A percentile compares a stretch with the other conserved stretches of the same genome.
Conservation (phyloP, 2,329 filamentous ascomycete genomes). For the Zymoseptoria tritici region DNA sequence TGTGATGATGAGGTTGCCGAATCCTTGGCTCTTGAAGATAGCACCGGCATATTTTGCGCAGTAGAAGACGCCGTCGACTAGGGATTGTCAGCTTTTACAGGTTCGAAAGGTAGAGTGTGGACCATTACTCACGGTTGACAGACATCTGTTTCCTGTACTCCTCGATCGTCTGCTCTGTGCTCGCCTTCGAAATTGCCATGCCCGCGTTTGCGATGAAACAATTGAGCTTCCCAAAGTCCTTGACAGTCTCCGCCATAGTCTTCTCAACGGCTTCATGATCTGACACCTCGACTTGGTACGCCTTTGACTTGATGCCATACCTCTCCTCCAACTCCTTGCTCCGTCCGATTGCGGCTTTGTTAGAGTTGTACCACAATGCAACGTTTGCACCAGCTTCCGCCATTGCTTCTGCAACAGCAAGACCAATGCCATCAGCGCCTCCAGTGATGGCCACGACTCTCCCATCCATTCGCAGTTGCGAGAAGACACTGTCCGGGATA, state of each 20-base stretch:
- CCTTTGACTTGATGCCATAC: conserved; percentile 20
- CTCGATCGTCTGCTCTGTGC: conserved; percentile 47
- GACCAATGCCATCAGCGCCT: conserved; percentile 74
- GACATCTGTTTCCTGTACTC: conserved; percentile 48
- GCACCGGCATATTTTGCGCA: conserved; percentile 37
- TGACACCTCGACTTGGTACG: conserved; percentile 67
- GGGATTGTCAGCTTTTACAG: not conserved
- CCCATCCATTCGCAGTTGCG: conserved; percentile 67
- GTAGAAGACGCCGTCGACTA: conserved; percentile 35
- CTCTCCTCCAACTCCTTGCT: conserved; percentile 14
- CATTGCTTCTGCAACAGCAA: conserved; percentile 85
- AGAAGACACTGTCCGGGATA: conserved; percentile 24
- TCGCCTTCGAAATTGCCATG: conserved; percentile 66
- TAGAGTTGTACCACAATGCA: conserved; percentile 85
- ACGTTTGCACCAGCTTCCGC: conserved; percentile 80
- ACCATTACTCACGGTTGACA: conserved; percentile 42
- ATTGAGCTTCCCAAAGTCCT: conserved; percentile 70
- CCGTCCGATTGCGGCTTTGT: conserved; percentile 42
- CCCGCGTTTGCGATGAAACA: conserved; percentile 86
- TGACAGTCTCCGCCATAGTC: conserved; percentile 62
- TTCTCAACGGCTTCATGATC: conserved; percentile 58
- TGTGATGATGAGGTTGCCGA: conserved; percentile 46
- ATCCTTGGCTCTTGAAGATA: conserved; percentile 37
- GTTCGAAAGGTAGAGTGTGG: not conserved
- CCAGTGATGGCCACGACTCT: conserved; percentile 80